phyloP scores from a whole-genome alignment of 805 yeast genomes.

The Kodamaea laetipori region DNA sequence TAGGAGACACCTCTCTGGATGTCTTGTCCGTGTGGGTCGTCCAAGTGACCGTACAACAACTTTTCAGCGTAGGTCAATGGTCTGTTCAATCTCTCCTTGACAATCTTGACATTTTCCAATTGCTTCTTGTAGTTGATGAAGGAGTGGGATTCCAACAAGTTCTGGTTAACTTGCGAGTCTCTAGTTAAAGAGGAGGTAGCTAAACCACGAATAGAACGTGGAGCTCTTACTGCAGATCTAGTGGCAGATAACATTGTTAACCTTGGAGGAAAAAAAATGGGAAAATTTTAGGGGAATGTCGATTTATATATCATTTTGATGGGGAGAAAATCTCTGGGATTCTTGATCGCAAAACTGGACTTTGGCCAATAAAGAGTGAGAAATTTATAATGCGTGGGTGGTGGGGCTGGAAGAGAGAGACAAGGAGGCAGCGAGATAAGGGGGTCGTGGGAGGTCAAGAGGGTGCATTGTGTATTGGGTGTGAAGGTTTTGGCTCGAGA shows the following conservation, averaged over 20 bases:
- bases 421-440: background rate
- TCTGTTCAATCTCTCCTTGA: constrained; percentile 75
- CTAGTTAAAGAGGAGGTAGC: constrained; percentile 56
- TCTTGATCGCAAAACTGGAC: background rate
- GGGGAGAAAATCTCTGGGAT: constrained; percentile 4
- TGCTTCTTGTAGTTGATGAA: constrained; percentile 92
- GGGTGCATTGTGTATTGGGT: background rate
- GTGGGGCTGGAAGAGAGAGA: constrained; percentile 6
- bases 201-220: constrained; percentile 45
- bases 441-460: background rate
- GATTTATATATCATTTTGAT: constrained; percentile 3
- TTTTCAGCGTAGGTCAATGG: constrained; percentile 96
- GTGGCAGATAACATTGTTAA: constrained; percentile 45
- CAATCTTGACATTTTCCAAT: constrained; percentile 83
- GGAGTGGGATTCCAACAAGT: constrained; percentile 78
- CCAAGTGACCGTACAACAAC: constrained; percentile 91
- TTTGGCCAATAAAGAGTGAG: constrained; percentile 25
- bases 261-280: constrained; percentile 9
- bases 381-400: constrained; percentile 23
- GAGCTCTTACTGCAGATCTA: constrained; percentile 37
- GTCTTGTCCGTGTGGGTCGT: constrained; percentile 85
- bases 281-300: constrained; percentile 4
- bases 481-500: background rate
- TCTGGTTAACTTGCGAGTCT: constrained; percentile 79
- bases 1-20: constrained; percentile 86